Percentiles rank a stretch among this genome's conserved stretches.
phyloP scores from a whole-genome alignment of 2,329 filamentous ascomycete genomes.

The Cordyceps pruinosa region DNA sequence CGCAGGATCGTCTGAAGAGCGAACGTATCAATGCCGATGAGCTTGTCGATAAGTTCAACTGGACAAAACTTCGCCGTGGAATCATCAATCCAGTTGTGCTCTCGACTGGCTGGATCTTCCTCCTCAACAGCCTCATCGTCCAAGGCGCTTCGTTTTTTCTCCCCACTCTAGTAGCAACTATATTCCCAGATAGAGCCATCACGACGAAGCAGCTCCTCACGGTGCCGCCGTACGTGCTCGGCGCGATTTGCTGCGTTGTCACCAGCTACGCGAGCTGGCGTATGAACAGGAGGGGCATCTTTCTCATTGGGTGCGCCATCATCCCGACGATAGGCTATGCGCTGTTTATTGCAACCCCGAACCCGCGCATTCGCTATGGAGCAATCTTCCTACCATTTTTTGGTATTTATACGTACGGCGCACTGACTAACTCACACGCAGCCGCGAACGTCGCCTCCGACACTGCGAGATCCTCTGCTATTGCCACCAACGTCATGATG shows the following conservation, averaged over 20 bases:
- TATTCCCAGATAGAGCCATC: constrained; percentile 52
- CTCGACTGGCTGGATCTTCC: constrained; percentile 49
- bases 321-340: constrained; percentile 60
- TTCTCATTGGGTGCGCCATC: constrained; percentile 52
- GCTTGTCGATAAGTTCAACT: constrained; percentile 52
- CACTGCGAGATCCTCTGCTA: constrained; percentile 56
- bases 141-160: constrained; percentile 66
- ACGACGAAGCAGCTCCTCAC: constrained; percentile 61
- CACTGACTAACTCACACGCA: constrained; percentile 58
- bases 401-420: constrained; percentile 55
- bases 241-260: constrained; percentile 54
- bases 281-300: constrained; percentile 50
- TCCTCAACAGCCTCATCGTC: constrained; percentile 63
- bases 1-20: constrained; percentile 50
- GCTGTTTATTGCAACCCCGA: constrained; percentile 54
- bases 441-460: constrained; percentile 66
- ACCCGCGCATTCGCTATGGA: constrained; percentile 51
- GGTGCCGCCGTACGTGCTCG: constrained; percentile 62
- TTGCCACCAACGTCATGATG: constrained; percentile 50
- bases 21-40: constrained; percentile 53
- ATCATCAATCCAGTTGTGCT: constrained; percentile 54
- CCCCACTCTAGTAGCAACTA: constrained; percentile 62
- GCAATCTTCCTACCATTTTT: constrained; percentile 60
- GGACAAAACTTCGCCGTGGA: constrained; percentile 50
- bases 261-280: constrained; percentile 53